Conservation (phyloP, 257 asterid species). For the Lycium ferocissimum region DNA sequence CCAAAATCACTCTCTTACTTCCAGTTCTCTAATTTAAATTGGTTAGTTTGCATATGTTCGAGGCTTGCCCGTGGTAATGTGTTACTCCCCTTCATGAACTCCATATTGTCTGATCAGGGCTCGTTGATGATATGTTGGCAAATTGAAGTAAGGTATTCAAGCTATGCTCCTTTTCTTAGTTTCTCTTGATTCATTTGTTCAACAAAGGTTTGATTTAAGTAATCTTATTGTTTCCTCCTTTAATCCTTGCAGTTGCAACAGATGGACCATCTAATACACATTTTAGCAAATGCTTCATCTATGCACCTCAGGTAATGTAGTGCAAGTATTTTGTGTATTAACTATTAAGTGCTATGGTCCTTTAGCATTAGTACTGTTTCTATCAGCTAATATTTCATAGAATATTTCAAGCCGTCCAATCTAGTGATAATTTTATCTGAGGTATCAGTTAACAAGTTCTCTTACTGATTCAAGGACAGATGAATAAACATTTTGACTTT, state of each 20-base stretch:
- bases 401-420: neutral
- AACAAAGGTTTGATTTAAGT: too few species aligned
- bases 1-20: neutral
- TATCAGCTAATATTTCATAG: neutral
- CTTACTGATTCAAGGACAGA: neutral
- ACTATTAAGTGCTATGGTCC: neutral
- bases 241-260: conserved; percentile 85
- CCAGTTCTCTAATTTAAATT: too few species aligned
- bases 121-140: too few species aligned
- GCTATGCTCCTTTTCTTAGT: too few species aligned
- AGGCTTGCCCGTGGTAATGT: too few species aligned
- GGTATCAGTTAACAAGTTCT: conserved; percentile 3
- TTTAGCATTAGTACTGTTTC: neutral
- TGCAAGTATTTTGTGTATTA: conserved; percentile 74
- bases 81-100: too few species aligned
- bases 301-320: conserved; percentile 97
- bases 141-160: too few species aligned
- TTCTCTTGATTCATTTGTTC: too few species aligned
- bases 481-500: neutral
- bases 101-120: too few species aligned
- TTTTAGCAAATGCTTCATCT: conserved; percentile 99
- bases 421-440: neutral
- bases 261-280: conserved; percentile 96
- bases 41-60: too few species aligned
- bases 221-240: conserved; percentile 21